A percentile compares a stretch with the other conserved stretches of the same genome.
phyloP scores from a whole-genome alignment of 805 yeast genomes.

The Maudiozyma serrabonitensis region DNA sequence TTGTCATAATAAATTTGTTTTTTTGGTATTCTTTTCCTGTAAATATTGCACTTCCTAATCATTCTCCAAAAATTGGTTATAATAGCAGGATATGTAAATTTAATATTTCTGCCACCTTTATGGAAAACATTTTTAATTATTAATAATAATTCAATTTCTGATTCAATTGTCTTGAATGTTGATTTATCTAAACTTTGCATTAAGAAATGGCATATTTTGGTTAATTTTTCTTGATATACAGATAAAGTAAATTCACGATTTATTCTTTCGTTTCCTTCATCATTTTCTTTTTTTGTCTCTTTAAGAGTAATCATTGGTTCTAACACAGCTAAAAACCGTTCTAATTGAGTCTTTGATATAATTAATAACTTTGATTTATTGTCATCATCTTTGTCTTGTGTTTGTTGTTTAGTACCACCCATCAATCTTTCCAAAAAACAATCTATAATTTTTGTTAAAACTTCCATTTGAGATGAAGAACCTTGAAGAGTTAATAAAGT shows the following conservation, averaged over 20 bases:
- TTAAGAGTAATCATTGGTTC: conserved; percentile 15
- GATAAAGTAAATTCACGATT: background rate
- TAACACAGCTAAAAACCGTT: conserved; percentile 13
- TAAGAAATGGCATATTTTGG: conserved; percentile 61
- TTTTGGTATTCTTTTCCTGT: conserved; percentile 14
- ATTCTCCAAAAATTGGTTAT: conserved; percentile 52
- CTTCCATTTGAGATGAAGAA: conserved; percentile 34
- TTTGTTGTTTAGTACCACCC: background rate
- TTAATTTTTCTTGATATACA: conserved; percentile 47
- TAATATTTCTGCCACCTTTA: conserved; percentile 42
- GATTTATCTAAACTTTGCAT: conserved; percentile 23
- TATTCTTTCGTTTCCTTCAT: background rate
- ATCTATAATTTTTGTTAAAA: conserved; percentile 42
- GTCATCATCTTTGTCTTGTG: background rate
- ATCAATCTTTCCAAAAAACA: background rate
- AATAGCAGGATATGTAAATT: conserved; percentile 68
- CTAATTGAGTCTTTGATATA: conserved; percentile 16
- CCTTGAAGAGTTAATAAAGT: conserved; percentile 36
- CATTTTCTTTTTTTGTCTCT: background rate
- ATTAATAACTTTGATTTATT: conserved; percentile 5
- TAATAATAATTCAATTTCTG: conserved; percentile 32
- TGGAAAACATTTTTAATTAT: conserved; percentile 18
- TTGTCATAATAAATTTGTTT: conserved; percentile 9
- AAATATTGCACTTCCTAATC: conserved; percentile 39
- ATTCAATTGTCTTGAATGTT: conserved; percentile 11